Evolutionary conservation across 139 green algal species (phyloP).

Genomic region (Tetradesmus obliquus): DNA sequence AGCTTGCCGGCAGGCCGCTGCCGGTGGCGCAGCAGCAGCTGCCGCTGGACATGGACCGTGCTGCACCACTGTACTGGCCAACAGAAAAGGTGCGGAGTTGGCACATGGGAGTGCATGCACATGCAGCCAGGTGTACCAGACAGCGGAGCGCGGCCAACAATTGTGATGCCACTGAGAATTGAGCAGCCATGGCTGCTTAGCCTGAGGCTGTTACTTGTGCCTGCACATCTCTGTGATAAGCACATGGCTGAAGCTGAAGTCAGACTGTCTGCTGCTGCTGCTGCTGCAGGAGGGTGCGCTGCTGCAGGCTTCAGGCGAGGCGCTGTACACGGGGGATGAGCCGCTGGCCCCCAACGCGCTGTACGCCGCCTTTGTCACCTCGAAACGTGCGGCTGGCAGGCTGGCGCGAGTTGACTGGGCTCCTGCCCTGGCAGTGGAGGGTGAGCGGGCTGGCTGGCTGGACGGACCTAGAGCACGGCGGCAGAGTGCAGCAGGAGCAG

Average conservation of each 20-base stretch:
- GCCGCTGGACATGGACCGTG: slow-evolving; percentile 44
- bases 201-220: not conserved
- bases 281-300: not conserved
- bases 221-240: too few relatives aligned
- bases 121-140: not conserved
- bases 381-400: slow-evolving; percentile 45
- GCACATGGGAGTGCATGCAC: not conserved
- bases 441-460: not conserved
- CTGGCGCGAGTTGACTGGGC: slow-evolving; percentile 59
- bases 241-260: not conserved
- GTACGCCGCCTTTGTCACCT: slow-evolving; percentile 63
- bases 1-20: slow-evolving; percentile 26
- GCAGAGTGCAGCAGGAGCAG: too few relatives aligned
- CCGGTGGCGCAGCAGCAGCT: slow-evolving; percentile 45
- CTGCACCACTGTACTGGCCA: slow-evolving; percentile 61
- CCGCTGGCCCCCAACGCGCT: slow-evolving; percentile 47
- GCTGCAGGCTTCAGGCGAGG: slow-evolving; percentile 70
- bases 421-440: slow-evolving; percentile 33
- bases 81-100: slow-evolving; percentile 58
- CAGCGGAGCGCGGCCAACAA: not conserved
- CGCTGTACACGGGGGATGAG: slow-evolving; percentile 70
- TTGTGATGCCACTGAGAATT: not conserved
- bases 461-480: too few relatives aligned
- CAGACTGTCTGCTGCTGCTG: not conserved
- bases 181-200: not conserved